Base-by-base conservation (phyloP, 495 filamentous ascomycete species). In the Penicillium simplicissimum region DNA sequence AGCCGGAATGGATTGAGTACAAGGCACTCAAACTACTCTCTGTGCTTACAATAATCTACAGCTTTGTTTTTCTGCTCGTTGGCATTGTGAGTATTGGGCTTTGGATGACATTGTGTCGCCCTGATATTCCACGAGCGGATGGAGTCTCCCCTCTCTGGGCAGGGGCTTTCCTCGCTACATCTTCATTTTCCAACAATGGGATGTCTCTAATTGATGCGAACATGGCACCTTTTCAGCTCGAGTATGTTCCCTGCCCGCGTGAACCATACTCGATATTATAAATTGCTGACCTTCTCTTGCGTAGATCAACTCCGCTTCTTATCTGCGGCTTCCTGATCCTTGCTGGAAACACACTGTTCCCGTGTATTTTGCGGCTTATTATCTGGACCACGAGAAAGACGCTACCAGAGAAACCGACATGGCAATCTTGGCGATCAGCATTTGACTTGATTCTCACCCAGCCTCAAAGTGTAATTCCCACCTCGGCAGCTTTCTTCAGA, bases 111-210 rank as follows among this genome's bases (percentile, higher is more conserved):
- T 74, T 78, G 52, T 81, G 88, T 59, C 76, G 79, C 31, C 76
- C 86, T n/a, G 77, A 81, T 51, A 71, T 84, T 34, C 76, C 90
- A 1, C 71, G 74, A 13, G 74, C 68, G 35, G 92, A 95, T 71
- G 88, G 85, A 6, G 76, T 89, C 40, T 84, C 87, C 55, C 84
- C 89, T n/a, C 88, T 82, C 53, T 80, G 73, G 74, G 71, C 72
- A 3, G 77, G 77, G 0, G 67, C 71, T 1, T 81, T 79, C 31
- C 75, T 79, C 35, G 76, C 73, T 13, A 70, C 73, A 17, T 91
- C 88, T 52, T 90, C 90, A 8, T 94, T 96, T 69, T 90, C 87
- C 57, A 96, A 95, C 69, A 87, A 83, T n/a, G 92, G 92, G 14
- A 93, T 96, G 91, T 86, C 85, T 19, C 83, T 96, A 33, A 75